Base-by-base conservation (phyloP, 345 rosid genomes). In the Nephelium lappaceum region DNA sequence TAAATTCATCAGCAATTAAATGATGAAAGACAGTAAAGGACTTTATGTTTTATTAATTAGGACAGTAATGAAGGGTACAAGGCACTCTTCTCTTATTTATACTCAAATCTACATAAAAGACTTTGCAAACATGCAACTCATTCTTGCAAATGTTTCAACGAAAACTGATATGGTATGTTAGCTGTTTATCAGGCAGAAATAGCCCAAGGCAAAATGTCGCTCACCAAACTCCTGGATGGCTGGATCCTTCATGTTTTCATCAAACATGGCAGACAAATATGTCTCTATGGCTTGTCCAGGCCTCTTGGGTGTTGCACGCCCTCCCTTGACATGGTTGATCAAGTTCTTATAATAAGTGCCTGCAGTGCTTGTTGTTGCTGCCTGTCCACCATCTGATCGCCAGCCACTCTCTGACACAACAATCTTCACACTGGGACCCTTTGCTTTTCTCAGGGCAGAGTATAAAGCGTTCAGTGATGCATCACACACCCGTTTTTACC, bases 241-340 rank as follows among this genome's bases (percentile, higher is more conserved):
- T n/a, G n/a, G 36, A 31, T 31, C 42, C 69, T 82, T 84, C 9
- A 41, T 67, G 51, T 85, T 81, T 68, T 88, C 88, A 36, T 85
- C 86, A 2, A 87, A 84, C 87, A 84, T 71, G 1, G 91, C 85
- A 39, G 84, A 85, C 49, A 87, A 23, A 23, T 84, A 84, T 41
- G 87, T 60, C 74, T 85, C 87, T 0, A 84, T 76, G 21, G 84
- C 62, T 51, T 41, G 71, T 24, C 83, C 81, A 0, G 80, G 80
- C 65, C 70, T 85, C 81, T 68, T 85, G 1, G 88, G 90, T 3
- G 86, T 85, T 2, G 1, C 31, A 27, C 31, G 31, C 76, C 87
- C 86, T 8, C 11, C 12, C 10, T 64, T 78, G 31, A 82, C 84
- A 42, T 81, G 90, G 4, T 24, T 11, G 3, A 87, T 75, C 79